Percentiles rank a stretch among this genome's conserved stretches.
Conservation (phyloP, 352 stramenopile species). For the Pythium utonaiense region DNA sequence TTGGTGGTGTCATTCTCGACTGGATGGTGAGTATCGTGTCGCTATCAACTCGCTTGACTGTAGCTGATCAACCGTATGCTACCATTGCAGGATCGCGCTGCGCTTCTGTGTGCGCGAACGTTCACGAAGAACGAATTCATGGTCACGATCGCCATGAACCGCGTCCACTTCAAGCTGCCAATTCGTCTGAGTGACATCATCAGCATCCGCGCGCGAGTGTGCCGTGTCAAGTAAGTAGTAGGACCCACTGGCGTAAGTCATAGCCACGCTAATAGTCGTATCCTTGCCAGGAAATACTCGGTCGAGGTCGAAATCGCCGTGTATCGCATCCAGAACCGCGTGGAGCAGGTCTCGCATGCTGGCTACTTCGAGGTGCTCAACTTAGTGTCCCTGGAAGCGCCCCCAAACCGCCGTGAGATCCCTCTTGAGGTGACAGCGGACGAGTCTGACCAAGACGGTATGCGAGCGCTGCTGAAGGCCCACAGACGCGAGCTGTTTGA, state of each 20-base stretch:
- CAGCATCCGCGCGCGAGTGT: slow-evolving; percentile 73
- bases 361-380: slow-evolving; percentile 49
- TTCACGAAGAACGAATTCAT: background rate
- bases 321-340: slow-evolving; percentile 23
- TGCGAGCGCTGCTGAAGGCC: slow-evolving; percentile 33
- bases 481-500: slow-evolving; percentile 34
- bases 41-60: too few relatives aligned
- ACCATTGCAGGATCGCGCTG: background rate
- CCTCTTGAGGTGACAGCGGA: slow-evolving; percentile 27
- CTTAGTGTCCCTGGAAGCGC: slow-evolving; percentile 28
- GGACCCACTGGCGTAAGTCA: too few relatives aligned
- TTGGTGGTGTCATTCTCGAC: slow-evolving; percentile 40
- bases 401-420: slow-evolving; percentile 33
- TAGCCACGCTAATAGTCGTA: too few relatives aligned
- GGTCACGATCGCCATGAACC: background rate
- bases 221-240: slow-evolving; percentile 47
- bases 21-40: too few relatives aligned
- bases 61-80: too few relatives aligned
- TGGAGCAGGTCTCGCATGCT: slow-evolving; percentile 30
- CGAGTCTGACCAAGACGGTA: slow-evolving; percentile 38
- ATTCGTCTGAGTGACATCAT: slow-evolving; percentile 64
- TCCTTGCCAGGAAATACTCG: slow-evolving; percentile 39
- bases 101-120: background rate
- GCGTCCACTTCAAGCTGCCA: slow-evolving; percentile 65
- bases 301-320: slow-evolving; percentile 34